Evolutionary conservation across 805 yeast genomes (phyloP).

Genomic region (Yarrowia bubula): DNA sequence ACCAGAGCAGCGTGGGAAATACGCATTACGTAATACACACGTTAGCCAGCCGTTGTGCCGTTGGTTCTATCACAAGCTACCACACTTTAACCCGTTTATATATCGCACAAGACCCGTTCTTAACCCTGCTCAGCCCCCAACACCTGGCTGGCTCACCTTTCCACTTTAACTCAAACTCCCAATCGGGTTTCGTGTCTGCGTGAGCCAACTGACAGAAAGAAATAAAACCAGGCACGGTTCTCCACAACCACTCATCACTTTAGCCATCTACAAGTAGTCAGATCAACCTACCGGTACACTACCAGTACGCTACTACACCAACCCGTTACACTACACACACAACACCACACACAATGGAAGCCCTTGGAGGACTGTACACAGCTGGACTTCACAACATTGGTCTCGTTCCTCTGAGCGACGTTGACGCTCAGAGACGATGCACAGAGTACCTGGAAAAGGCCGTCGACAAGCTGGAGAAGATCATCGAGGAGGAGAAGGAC

Average conservation of each 20-base stretch:
- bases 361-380: not conserved
- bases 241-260: not conserved
- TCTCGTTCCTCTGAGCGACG: conserved; percentile 38
- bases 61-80: not conserved
- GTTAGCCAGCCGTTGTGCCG: not conserved
- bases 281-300: too few relatives aligned
- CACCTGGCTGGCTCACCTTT: not conserved
- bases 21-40: too few relatives aligned
- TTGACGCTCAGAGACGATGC: conserved; percentile 39
- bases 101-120: not conserved
- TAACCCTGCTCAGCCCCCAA: conserved; percentile 4
- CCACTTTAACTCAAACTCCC: conserved; percentile 14
- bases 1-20: too few relatives aligned
- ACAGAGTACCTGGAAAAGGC: conserved; percentile 35
- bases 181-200: not conserved
- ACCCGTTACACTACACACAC: not conserved
- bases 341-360: not conserved
- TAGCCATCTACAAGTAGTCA: not conserved
- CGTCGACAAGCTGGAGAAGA: conserved; percentile 30
- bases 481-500: conserved; percentile 27
- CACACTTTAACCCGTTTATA: not conserved
- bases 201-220: not conserved
- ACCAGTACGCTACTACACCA: not conserved
- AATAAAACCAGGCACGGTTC: not conserved
- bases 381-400: conserved; percentile 34